These are phyloP conservation scores for Podospora pseudoanserina DNA, from an alignment of 495 filamentous ascomycete species.

Conservation along the genomic window DNA sequence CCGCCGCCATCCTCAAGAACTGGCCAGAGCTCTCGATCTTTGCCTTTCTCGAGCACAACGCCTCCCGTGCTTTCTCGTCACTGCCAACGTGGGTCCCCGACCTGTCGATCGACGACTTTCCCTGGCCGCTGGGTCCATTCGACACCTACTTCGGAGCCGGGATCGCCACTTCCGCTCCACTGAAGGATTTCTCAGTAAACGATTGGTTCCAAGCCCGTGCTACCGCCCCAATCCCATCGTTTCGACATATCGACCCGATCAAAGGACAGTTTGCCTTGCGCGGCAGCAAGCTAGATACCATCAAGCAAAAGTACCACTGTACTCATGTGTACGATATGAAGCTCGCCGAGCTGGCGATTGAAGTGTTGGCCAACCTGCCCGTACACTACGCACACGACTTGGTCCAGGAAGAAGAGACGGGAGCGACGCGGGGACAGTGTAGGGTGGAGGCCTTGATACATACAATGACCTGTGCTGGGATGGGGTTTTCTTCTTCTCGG, in stretches of 20 bases:
- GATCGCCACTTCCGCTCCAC: neutral
- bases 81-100: slow-evolving; percentile 19
- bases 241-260: slow-evolving; percentile 2
- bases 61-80: slow-evolving; percentile 2
- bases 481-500: neutral
- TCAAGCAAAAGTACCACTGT: neutral
- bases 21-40: slow-evolving; percentile 9
- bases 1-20: slow-evolving; percentile 11
- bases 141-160: slow-evolving; percentile 12
- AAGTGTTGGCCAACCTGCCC: slow-evolving; percentile 11
- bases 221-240: neutral
- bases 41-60: slow-evolving; percentile 14
- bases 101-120: slow-evolving; percentile 9
- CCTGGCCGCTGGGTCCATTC: slow-evolving; percentile 16
- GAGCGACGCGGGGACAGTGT: neutral
- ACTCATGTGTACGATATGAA: neutral
- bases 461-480: slow-evolving; percentile 12
- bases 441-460: slow-evolving; percentile 14
- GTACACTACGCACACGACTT: neutral
- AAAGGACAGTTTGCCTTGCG: slow-evolving; percentile 1
- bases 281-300: slow-evolving; percentile 15
- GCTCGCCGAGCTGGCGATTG: slow-evolving; percentile 2
- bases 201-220: neutral
- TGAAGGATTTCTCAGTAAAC: neutral
- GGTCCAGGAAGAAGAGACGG: neutral